Evolutionary conservation across 1,284 basidiomycete species (phyloP), one percentile per base, ranked within the genome.

Genomic region (Cystobasidium slooffiae): DNA sequence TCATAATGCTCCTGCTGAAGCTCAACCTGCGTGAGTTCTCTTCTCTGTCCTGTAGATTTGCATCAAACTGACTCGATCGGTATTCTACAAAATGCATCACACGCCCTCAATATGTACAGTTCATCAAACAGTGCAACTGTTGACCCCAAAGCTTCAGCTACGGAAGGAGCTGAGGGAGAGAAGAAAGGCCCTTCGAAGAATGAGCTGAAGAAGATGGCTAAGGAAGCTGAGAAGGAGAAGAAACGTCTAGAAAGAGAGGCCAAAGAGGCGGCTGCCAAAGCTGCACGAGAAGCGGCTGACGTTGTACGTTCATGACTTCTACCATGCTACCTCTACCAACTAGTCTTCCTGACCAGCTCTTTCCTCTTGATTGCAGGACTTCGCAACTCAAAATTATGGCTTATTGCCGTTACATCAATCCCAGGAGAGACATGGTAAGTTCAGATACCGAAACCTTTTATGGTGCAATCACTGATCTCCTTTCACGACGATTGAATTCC

Each of bases 351-450:
- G 31, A 31, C 31, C 31, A 31, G 31, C 31, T 52, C 69, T 22
- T 16, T 66, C 72, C n/a, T 52, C 22, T 20, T 61, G 53, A 55
- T 47, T 73, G 37, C 76, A 93, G 90, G 96, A 98, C 83, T 91
- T 87, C 83, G 91, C 96, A 7, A 84, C 86, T 46, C 88, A 91
- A 72, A 92, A 90, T 84, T 99, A 99, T 83, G 97, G 97, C 75
- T 87, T 89, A 79, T 87, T 95, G 14, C 93, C 94, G 22, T 85
- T 99, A 68, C 92, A 98, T 84, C 93, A 97, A 84, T 97, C 94
- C 24, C 91, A 94, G 82, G 88, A 86, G 78, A 82, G 68, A 51
- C 46, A 64, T 43, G 72, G 66, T 67, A n/a, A 61, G 73, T 20
- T 51, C 47, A 51, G 20, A 51, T 14, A 18, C 53, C 55, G 20